Evolutionary conservation across 2,329 filamentous ascomycete genomes (phyloP).

Genomic region (Penicillium sp.): DNA sequence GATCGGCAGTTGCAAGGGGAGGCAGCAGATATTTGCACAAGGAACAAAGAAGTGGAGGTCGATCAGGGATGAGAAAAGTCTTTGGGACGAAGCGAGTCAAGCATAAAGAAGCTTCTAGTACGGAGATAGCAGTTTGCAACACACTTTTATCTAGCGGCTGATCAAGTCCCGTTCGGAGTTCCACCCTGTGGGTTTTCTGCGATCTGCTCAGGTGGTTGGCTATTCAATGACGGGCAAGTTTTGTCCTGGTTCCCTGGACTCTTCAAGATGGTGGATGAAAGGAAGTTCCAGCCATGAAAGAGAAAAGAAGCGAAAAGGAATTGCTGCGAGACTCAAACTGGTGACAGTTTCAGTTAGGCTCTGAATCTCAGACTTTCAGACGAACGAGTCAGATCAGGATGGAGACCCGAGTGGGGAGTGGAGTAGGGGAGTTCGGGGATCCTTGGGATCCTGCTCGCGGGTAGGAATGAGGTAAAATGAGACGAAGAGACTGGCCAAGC

Average conservation of each 20-base stretch:
- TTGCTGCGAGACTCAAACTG: conserved; percentile 2
- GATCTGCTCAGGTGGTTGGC: conserved; percentile 6
- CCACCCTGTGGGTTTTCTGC: conserved; percentile 20
- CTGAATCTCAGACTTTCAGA: too few relatives aligned
- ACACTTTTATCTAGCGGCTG: conserved; percentile 20
- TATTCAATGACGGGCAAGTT: conserved; percentile 4
- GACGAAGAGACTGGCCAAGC: neutral
- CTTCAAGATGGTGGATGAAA: neutral
- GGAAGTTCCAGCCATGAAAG: neutral
- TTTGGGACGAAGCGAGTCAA: conserved; percentile 9
- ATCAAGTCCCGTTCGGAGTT: conserved; percentile 20
- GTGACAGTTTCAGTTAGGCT: conserved; percentile 6
- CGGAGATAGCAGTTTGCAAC: conserved; percentile 12
- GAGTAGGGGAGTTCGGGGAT: conserved; percentile 3
- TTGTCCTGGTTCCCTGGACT: neutral
- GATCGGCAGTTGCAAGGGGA: conserved; percentile 14
- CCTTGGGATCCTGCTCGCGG: conserved; percentile 3
- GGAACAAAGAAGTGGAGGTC: conserved; percentile 2
- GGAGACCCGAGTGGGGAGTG: conserved; percentile 15
- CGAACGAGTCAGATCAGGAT: conserved; percentile 16
- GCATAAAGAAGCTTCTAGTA: conserved; percentile 19
- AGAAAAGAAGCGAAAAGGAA: neutral
- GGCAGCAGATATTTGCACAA: neutral
- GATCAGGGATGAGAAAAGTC: conserved; percentile 8
- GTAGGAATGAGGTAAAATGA: neutral